Percentiles rank a stretch among this genome's conserved stretches.
These are phyloP conservation scores for Podospora fimiseda DNA, from an alignment of 495 filamentous ascomycete genomes.

Conservation along the genomic window DNA sequence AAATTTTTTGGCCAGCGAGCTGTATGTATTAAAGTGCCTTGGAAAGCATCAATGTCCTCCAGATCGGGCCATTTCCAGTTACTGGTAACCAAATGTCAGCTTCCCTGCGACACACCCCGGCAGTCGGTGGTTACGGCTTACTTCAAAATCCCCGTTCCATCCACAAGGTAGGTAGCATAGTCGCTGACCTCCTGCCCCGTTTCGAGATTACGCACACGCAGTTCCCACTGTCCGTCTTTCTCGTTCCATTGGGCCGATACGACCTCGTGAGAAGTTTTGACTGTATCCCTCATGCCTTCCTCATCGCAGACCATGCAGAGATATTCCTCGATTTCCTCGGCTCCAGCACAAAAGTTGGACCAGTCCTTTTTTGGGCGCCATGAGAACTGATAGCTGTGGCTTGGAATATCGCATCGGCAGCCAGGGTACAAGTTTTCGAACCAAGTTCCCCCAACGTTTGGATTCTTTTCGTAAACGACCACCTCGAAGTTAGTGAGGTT, in stretches of 20 bases:
- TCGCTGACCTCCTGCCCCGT: conserved; percentile 40
- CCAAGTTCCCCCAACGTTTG: conserved; percentile 57
- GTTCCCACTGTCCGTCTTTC: conserved; percentile 41
- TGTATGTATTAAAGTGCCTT: conserved; percentile 52
- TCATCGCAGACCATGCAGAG: conserved; percentile 49
- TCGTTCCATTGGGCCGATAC: conserved; percentile 38
- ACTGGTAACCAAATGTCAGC: conserved; percentile 26
- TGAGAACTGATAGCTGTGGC: conserved; percentile 50
- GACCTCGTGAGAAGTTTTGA: conserved; percentile 38
- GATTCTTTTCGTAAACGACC: conserved; percentile 74
- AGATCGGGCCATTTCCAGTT: conserved; percentile 59
- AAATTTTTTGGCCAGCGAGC: conserved; percentile 54
- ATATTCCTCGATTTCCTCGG: conserved; percentile 55
- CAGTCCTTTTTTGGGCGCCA: conserved; percentile 53
- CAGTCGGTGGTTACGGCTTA: no score
- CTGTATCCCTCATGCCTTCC: conserved; percentile 48
- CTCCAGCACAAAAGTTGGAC: conserved; percentile 51
- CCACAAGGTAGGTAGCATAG: conserved; percentile 50
- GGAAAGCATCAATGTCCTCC: conserved; percentile 39
- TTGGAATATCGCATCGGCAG: conserved; percentile 50
- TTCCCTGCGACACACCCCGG: not conserved
- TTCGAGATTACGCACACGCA: conserved; percentile 43
- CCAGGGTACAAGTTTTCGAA: conserved; percentile 54
- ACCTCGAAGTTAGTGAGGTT: conserved; percentile 46
- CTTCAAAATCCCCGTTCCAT: conserved; percentile 56